Evolutionary conservation across 2,329 filamentous ascomycete species (phyloP).

Genomic region (Calonectria pseudoturangicola): DNA sequence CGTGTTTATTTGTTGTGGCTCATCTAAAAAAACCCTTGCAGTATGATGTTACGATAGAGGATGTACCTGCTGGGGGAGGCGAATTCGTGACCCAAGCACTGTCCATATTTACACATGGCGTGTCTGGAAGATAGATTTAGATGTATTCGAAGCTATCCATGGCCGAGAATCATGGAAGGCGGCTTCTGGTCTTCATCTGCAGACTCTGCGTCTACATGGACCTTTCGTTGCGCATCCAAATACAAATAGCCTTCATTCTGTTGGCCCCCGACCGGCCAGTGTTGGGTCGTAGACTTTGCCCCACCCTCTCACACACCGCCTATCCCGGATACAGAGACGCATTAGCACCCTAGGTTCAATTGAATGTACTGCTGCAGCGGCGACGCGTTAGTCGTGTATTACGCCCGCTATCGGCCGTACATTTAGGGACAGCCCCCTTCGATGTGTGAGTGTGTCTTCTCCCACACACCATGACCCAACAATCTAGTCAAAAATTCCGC

Average conservation of each 20-base stretch:
- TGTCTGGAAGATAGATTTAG: not conserved
- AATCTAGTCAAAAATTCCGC: not conserved
- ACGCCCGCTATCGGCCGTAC: not conserved
- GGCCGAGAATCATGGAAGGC: not conserved
- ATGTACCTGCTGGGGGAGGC: not conserved
- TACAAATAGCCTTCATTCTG: not conserved
- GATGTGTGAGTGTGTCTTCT: not conserved
- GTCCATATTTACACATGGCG: not conserved
- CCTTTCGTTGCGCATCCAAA: not conserved
- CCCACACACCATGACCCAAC: not conserved
- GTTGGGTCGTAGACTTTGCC: not conserved
- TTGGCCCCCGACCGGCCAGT: not conserved
- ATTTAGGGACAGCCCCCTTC: not conserved
- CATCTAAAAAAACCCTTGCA: not conserved
- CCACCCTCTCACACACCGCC: not conserved
- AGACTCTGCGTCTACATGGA: not conserved
- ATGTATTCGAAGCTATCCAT: not conserved
- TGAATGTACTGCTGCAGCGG: not conserved
- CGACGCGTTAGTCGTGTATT: not conserved
- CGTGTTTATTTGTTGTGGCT: not conserved
- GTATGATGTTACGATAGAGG: not conserved
- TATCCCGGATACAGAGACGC: not conserved
- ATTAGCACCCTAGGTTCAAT: not conserved
- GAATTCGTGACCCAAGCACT: not conserved
- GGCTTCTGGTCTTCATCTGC: not conserved